Evolutionary conservation across 306 rosid genomes (phyloP).

Genomic region (Fragaria ananassa): DNA sequence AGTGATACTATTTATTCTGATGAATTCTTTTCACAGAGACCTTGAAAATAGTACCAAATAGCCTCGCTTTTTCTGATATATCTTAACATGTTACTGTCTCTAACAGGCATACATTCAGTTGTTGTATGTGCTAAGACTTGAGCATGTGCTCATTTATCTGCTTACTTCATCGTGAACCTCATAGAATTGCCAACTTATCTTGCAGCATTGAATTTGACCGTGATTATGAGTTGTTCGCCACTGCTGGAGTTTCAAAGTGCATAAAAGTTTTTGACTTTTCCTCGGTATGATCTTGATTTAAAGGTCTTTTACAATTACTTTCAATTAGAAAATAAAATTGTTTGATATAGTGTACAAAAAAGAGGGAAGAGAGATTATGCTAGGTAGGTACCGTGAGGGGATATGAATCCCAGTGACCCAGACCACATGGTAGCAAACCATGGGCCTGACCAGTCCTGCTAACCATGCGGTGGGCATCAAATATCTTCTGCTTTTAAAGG

Average conservation of each 20-base stretch:
- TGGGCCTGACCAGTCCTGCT: background rate
- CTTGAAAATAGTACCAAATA: background rate
- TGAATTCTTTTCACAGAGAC: background rate
- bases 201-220: constrained; percentile 97
- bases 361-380: background rate
- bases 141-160: constrained; percentile 9
- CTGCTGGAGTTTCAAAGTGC: constrained; percentile 97
- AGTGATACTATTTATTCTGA: background rate
- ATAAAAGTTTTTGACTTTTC: constrained; percentile 94
- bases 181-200: constrained; percentile 28
- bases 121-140: background rate
- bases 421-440: constrained; percentile 4
- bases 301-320: constrained; percentile 12
- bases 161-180: constrained; percentile 16
- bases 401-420: background rate
- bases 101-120: background rate
- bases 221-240: constrained; percentile 89
- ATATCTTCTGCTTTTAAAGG: background rate
- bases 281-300: constrained; percentile 45
- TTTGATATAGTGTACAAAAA: background rate
- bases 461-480: background rate
- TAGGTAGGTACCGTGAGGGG: background rate
- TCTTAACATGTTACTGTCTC: background rate
- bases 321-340: background rate
- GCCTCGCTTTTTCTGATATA: background rate